These are phyloP conservation scores for Lactarius indigo DNA, from an alignment of 768 basidiomycete genomes.

Conservation along the genomic window DNA sequence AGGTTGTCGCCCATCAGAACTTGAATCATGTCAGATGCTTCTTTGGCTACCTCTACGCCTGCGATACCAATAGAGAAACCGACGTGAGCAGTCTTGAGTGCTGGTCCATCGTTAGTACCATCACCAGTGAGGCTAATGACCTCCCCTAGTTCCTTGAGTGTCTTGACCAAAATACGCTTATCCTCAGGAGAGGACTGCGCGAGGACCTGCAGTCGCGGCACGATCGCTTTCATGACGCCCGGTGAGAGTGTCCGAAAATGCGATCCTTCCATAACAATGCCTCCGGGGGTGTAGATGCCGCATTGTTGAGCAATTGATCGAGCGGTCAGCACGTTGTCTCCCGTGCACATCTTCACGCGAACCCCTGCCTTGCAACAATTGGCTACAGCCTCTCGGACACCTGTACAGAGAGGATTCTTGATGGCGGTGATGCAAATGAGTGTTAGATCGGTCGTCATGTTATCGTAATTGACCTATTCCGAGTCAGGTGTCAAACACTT, in stretches of 20 bases:
- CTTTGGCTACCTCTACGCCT: conserved; percentile 97
- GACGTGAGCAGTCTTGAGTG: conserved; percentile 91
- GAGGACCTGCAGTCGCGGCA: conserved; percentile 93
- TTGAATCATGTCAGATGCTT: conserved; percentile 97
- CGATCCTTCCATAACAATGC: conserved; percentile 98
- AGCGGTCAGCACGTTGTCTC: conserved; percentile 92
- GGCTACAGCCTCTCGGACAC: conserved; percentile 84
- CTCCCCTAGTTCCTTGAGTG: conserved; percentile 80
- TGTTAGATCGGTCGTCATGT: conserved; percentile 67
- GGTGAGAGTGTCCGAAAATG: conserved; percentile 77
- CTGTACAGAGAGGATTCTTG: conserved; percentile 89
- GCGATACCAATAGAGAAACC: conserved; percentile 97
- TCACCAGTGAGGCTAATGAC: conserved; percentile 96
- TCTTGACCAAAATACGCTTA: conserved; percentile 90
- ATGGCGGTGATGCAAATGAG: conserved; percentile 91
- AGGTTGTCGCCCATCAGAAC: conserved; percentile 99
- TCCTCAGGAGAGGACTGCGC: conserved; percentile 97
- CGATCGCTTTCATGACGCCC: conserved; percentile 71
- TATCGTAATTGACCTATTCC: conserved; percentile 60
- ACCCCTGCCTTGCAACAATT: conserved; percentile 90
- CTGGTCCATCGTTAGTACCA: conserved; percentile 96
- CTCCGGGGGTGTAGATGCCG: conserved; percentile 90
- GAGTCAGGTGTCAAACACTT: conserved; percentile 15
- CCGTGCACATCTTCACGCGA: conserved; percentile 96
- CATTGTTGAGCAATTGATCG: conserved; percentile 95